These are phyloP conservation scores for Amanita exitialis DNA, from an alignment of 768 basidiomycete species.

Conservation along the genomic window DNA sequence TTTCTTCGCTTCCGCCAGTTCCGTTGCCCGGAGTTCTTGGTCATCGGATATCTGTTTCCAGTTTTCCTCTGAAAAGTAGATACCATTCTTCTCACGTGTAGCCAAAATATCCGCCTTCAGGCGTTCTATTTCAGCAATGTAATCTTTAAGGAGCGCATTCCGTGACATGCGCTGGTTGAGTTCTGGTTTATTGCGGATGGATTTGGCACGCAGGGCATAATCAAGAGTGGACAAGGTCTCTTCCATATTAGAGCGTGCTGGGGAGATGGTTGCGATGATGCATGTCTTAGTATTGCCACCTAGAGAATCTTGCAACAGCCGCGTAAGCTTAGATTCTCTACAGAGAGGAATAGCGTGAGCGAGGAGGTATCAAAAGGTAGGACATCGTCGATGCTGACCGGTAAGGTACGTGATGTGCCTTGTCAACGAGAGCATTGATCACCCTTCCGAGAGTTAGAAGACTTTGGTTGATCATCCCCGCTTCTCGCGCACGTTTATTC, in stretches of 20 bases:
- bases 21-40: constrained; percentile 67
- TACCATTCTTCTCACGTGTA: constrained; percentile 92
- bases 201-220: constrained; percentile 92
- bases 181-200: constrained; percentile 92
- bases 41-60: constrained; percentile 79
- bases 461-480: constrained; percentile 98
- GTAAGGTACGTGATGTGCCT: constrained; percentile 87
- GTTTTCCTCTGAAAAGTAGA: constrained; percentile 85
- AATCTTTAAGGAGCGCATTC: constrained; percentile 87
- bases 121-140: constrained; percentile 86
- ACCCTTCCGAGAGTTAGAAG: constrained; percentile 94
- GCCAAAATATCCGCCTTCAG: constrained; percentile 86
- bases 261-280: constrained; percentile 94
- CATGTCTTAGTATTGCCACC: constrained; percentile 97
- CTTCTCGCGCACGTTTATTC: constrained; percentile 90
- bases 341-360: constrained; percentile 1
- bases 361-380: neutral
- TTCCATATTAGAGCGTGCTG: constrained; percentile 88
- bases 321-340: constrained; percentile 95
- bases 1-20: constrained; percentile 74
- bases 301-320: constrained; percentile 96
- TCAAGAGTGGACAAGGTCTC: constrained; percentile 97
- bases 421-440: constrained; percentile 92
- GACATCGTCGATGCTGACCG: constrained; percentile 36
- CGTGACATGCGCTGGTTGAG: constrained; percentile 92